Percentiles rank a stretch among this genome's conserved stretches.
These are phyloP conservation scores for Infundibulicybe gibba DNA, from an alignment of 768 basidiomycete genomes.

Conservation along the genomic window DNA sequence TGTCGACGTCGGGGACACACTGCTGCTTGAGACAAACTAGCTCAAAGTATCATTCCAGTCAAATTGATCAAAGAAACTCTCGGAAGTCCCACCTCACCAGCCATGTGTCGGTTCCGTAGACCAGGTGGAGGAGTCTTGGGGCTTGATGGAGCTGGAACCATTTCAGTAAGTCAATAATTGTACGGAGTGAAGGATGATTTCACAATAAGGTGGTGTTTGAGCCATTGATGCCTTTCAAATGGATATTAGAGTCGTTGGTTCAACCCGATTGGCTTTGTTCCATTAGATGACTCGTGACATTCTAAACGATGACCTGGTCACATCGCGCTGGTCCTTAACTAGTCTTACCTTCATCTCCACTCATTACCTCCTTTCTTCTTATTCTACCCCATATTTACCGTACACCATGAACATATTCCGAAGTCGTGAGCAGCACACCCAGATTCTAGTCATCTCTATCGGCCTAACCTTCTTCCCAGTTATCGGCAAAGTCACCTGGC, in stretches of 20 bases:
- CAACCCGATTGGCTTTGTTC: no score
- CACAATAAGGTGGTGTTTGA: constrained; percentile 10
- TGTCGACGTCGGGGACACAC: constrained; percentile 28
- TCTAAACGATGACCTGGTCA: constrained; percentile 32
- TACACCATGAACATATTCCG: constrained; percentile 78
- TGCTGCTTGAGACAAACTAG: background rate
- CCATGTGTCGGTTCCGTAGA: constrained; percentile 4
- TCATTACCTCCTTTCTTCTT: constrained; percentile 11
- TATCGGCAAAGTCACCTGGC: constrained; percentile 85
- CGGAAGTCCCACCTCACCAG: constrained; percentile 10
- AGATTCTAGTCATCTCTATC: constrained; percentile 3
- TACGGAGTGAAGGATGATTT: constrained; percentile 12
- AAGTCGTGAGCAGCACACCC: constrained; percentile 51
- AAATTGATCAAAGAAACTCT: background rate
- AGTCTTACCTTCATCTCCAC: constrained; percentile 4
- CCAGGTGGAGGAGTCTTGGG: constrained; percentile 12
- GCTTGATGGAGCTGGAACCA: background rate
- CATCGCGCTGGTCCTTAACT: constrained; percentile 23
- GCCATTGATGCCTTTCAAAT: constrained; percentile 18
- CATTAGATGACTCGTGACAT: constrained; percentile 13
- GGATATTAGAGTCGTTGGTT: constrained; percentile 17
- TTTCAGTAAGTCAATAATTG: no score
- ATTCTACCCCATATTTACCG: constrained; percentile 5
- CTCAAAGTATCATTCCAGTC: background rate
- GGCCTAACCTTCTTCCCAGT: constrained; percentile 44